Conservation (phyloP, 1,284 basidiomycete genomes). For the Naganishia sp. region DNA sequence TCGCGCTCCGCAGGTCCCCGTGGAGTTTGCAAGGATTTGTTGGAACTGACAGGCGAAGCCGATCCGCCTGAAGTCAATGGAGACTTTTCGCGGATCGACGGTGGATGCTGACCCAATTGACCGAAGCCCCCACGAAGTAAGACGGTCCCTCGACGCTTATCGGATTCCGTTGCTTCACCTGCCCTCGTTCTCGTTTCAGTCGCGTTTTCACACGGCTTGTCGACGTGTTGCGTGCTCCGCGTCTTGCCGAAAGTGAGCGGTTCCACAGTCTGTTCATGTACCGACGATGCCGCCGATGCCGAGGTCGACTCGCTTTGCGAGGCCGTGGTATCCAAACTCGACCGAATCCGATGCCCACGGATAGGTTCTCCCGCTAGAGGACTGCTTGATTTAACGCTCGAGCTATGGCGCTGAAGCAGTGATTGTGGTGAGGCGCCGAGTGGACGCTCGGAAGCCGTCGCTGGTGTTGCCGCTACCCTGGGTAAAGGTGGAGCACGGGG, state of each 20-base stretch:
- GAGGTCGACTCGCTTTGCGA: slow-evolving; percentile 23
- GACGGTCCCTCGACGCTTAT: slow-evolving; percentile 46
- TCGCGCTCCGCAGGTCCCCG: slow-evolving; percentile 4
- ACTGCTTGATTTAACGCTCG: slow-evolving; percentile 29
- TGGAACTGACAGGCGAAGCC: slow-evolving; percentile 7
- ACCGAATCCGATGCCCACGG: slow-evolving; percentile 20
- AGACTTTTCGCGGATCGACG: slow-evolving; percentile 10
- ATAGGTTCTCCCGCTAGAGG: slow-evolving; percentile 33
- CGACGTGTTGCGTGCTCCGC: background rate
- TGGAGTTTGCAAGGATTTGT: slow-evolving; percentile 1
- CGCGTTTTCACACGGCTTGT: slow-evolving; percentile 9
- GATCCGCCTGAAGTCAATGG: background rate
- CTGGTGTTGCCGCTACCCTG: background rate
- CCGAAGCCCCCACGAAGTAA: slow-evolving; percentile 51
- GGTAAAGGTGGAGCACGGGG: slow-evolving; percentile 3
- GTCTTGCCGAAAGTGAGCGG: slow-evolving; percentile 21
- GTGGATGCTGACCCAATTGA: slow-evolving; percentile 16
- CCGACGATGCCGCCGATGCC: slow-evolving; percentile 8
- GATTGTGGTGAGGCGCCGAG: slow-evolving; percentile 4
- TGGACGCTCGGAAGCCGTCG: background rate
- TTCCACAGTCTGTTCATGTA: slow-evolving; percentile 5
- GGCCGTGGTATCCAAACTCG: slow-evolving; percentile 17
- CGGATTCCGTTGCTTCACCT: slow-evolving; percentile 5
- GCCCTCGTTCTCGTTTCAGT: background rate
- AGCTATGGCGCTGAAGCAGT: slow-evolving; percentile 5